Percentiles rank a stretch among this genome's conserved stretches.
phyloP scores from a whole-genome alignment of 441 rosid species.

The Gossypium lobatum region DNA sequence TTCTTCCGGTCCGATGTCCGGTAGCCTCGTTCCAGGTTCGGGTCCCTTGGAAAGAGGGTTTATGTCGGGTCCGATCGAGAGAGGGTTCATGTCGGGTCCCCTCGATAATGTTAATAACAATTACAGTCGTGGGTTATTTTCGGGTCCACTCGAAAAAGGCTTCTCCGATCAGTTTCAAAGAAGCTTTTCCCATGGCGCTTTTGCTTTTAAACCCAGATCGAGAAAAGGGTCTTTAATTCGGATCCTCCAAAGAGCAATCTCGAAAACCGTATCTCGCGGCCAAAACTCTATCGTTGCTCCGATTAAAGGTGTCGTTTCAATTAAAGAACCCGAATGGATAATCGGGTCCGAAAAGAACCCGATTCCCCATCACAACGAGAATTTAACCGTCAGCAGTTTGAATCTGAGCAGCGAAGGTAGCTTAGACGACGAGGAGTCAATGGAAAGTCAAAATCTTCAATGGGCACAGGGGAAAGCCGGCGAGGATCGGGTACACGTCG shows the following conservation, averaged over 20 bases:
- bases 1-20: conserved; percentile 30
- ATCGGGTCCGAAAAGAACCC: conserved; percentile 44
- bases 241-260: conserved; percentile 40
- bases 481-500: conserved; percentile 72
- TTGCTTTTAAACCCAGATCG: conserved; percentile 36
- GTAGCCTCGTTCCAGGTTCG: conserved; percentile 31
- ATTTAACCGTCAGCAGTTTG: conserved; percentile 27
- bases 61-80: conserved; percentile 79
- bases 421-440: conserved; percentile 35
- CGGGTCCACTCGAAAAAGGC: conserved; percentile 48
- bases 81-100: conserved; percentile 71
- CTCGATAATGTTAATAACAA: conserved; percentile 25
- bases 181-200: conserved; percentile 43
- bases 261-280: conserved; percentile 47
- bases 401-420: conserved; percentile 36
- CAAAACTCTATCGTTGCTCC: conserved; percentile 78
- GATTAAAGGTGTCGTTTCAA: conserved; percentile 38
- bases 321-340: conserved; percentile 67
- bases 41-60: conserved; percentile 73
- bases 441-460: conserved; percentile 47
- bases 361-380: conserved; percentile 26
- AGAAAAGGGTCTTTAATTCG: conserved; percentile 31
- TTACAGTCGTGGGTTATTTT: conserved; percentile 41
- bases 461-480: conserved; percentile 86
- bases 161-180: conserved; percentile 35